Conservation (phyloP, 1,284 basidiomycete genomes). For the Microbotryum violaceum region DNA sequence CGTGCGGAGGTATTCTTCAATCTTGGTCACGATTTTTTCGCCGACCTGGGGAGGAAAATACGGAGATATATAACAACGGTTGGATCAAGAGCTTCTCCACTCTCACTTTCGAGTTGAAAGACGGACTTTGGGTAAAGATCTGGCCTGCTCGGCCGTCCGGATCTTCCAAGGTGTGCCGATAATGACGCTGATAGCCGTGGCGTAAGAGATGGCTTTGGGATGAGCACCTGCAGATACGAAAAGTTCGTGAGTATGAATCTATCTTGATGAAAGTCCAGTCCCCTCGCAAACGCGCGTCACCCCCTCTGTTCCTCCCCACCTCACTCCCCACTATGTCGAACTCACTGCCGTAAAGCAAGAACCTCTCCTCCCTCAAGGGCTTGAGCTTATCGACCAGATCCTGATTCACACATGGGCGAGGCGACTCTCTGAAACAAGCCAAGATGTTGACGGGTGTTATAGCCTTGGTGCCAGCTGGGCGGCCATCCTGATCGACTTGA, state of each 20-base stretch:
- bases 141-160: constrained; percentile 22
- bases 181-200: constrained; percentile 25
- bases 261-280: too few species aligned
- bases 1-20: constrained; percentile 54
- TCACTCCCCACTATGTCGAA: background rate
- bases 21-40: constrained; percentile 42
- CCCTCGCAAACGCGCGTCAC: too few species aligned
- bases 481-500: background rate
- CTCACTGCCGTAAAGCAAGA: constrained; percentile 19
- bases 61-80: background rate
- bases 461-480: background rate
- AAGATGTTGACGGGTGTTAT: constrained; percentile 7
- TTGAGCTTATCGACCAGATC: constrained; percentile 14
- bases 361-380: constrained; percentile 5
- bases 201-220: constrained; percentile 23
- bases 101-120: too few species aligned
- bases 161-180: constrained; percentile 30
- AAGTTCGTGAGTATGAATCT: background rate
- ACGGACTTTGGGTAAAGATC: constrained; percentile 14
- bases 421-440: constrained; percentile 19
- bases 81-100: background rate
- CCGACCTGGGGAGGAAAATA: constrained; percentile 12
- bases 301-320: too few species aligned
- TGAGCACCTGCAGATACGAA: constrained; percentile 1
- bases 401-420: constrained; percentile 22